Evolutionary conservation across 768 basidiomycete genomes (phyloP).

Genomic region (Goffeauzyma gilvescens): DNA sequence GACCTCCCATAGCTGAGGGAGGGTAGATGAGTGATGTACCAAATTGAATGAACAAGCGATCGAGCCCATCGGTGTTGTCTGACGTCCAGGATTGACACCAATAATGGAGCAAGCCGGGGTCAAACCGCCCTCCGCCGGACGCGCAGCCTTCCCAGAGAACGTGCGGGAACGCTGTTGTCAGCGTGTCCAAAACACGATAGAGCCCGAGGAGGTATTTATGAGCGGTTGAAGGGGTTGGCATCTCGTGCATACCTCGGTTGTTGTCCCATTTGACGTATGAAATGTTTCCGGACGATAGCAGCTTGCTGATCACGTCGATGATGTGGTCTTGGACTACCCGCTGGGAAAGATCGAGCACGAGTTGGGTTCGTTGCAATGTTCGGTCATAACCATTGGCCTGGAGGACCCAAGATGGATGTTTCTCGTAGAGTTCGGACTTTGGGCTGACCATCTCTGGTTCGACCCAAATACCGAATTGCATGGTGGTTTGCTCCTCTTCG

Average conservation of each 20-base stretch:
- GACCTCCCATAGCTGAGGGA: constrained; percentile 15
- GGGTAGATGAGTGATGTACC: constrained; percentile 17
- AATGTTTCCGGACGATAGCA: constrained; percentile 10
- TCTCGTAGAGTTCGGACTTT: constrained; percentile 15
- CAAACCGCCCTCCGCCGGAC: constrained; percentile 19
- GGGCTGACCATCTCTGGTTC: constrained; percentile 24
- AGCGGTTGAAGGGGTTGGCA: constrained; percentile 5
- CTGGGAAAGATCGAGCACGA: constrained; percentile 15
- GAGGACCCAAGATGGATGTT: constrained; percentile 18
- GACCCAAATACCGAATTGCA: constrained; percentile 21
- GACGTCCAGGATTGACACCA: constrained; percentile 18
- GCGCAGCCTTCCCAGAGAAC: constrained; percentile 20
- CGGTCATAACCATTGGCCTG: constrained; percentile 7
- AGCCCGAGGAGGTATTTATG: constrained; percentile 19
- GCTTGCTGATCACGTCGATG: constrained; percentile 7
- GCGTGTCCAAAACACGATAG: constrained; percentile 17
- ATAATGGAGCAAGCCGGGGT: constrained; percentile 17
- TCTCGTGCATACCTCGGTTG: constrained; percentile 19
- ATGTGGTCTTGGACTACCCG: constrained; percentile 18
- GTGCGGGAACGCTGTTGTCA: constrained; percentile 17
- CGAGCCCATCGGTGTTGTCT: constrained; percentile 17
- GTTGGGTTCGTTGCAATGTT: constrained; percentile 15
- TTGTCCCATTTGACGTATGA: constrained; percentile 22
- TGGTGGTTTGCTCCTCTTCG: not conserved
- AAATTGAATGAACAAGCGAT: constrained; percentile 17